phyloP scores from a whole-genome alignment of 768 basidiomycete genomes.

The Termitomyces sp. region DNA sequence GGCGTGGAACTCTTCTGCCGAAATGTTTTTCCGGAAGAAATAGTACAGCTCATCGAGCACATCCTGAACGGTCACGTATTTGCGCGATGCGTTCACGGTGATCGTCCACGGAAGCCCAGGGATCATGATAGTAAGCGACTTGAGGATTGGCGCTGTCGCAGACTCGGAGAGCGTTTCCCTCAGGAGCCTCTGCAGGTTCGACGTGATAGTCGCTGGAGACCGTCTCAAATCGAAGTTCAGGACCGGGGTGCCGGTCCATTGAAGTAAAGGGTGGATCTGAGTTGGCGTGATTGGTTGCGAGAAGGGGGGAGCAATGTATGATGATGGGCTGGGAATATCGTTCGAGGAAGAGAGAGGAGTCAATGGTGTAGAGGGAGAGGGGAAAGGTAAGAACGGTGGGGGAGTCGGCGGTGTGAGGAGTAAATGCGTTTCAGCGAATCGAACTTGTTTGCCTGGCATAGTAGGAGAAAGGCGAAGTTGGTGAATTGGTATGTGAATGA shows the following conservation, averaged over 20 bases:
- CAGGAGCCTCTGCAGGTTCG: conserved; percentile 21
- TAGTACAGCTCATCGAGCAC: conserved; percentile 27
- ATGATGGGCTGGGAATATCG: conserved; percentile 6
- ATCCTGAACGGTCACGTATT: conserved; percentile 33
- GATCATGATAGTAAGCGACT: conserved; percentile 21
- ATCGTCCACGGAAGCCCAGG: conserved; percentile 31
- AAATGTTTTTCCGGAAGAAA: conserved; percentile 36
- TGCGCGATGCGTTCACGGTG: conserved; percentile 23
- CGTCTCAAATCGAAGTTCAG: conserved; percentile 26
- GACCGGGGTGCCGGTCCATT: conserved; percentile 12
- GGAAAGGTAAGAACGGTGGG: conserved; percentile 9
- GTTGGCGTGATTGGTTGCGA: neutral
- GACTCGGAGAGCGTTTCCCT: conserved; percentile 22
- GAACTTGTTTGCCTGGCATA: conserved; percentile 19
- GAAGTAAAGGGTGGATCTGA: conserved; percentile 24
- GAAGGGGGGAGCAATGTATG: neutral
- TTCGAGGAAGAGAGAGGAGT: conserved; percentile 8
- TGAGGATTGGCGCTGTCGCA: conserved; percentile 28
- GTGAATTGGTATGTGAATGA: neutral
- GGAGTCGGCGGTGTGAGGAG: conserved; percentile 11
- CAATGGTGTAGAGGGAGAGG: conserved; percentile 7
- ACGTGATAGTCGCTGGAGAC: conserved; percentile 21
- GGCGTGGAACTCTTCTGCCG: conserved; percentile 35
- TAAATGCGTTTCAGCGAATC: conserved; percentile 8
- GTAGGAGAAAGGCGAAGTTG: neutral